Evolutionary conservation across 2,329 filamentous ascomycete species (phyloP).

Genomic region (Cladophialophora yegresii): DNA sequence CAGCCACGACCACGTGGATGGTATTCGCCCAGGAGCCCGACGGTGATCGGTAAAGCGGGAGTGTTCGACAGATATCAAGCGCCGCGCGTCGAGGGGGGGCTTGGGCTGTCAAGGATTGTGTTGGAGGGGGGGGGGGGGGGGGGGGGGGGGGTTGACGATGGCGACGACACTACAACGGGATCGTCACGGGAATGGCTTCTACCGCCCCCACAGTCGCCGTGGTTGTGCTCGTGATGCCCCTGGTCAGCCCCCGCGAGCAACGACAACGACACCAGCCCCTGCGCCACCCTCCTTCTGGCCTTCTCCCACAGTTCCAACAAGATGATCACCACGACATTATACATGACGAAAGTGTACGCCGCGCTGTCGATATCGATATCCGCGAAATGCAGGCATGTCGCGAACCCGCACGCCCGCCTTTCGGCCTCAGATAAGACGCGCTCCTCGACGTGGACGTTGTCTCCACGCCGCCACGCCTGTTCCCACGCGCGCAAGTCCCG

Average conservation of each 20-base stretch:
- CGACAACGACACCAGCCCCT: too few species aligned
- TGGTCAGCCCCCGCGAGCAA: background rate
- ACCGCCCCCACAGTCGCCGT: too few species aligned
- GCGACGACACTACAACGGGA: too few species aligned
- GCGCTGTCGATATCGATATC: background rate
- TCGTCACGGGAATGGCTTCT: too few species aligned
- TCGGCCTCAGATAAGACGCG: background rate
- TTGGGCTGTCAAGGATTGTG: background rate
- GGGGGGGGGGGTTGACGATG: too few species aligned
- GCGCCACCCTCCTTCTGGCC: background rate
- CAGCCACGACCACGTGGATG: constrained; percentile 6
- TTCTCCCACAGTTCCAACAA: constrained; percentile 15
- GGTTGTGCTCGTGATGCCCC: too few species aligned
- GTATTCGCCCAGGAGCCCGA: background rate
- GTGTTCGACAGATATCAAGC: constrained; percentile 12
- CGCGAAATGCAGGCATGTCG: constrained; percentile 8
- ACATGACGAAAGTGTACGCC: constrained; percentile 1
- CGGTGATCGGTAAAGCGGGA: background rate
- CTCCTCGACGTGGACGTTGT: background rate
- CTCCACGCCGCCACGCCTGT: constrained; percentile 1
- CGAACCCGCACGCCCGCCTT: constrained; percentile 1
- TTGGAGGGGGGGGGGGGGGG: too few species aligned
- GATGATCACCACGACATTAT: constrained; percentile 8
- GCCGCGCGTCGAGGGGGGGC: background rate
- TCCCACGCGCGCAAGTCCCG: constrained; percentile 6